phyloP scores from a whole-genome alignment of 179 eudicot species.

The Corrigiola litoralis region DNA sequence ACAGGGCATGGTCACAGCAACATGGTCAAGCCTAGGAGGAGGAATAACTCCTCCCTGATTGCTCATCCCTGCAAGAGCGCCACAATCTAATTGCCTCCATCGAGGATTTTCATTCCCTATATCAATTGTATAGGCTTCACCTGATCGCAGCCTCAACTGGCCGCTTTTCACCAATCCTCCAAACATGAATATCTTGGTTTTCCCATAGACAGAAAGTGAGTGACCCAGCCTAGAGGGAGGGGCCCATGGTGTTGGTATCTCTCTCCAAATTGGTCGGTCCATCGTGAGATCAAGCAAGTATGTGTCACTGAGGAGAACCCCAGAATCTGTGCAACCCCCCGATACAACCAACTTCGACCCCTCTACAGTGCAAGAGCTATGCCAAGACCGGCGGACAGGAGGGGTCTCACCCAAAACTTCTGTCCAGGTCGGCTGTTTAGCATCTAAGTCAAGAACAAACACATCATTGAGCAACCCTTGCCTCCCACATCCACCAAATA shows the following conservation, averaged over 20 bases:
- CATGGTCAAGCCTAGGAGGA: conserved; percentile 81
- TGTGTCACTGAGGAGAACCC: conserved; percentile 73
- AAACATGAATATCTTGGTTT: conserved; percentile 74
- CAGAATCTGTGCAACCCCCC: conserved; percentile 85
- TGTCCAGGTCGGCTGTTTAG: conserved; percentile 80
- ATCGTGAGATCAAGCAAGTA: conserved; percentile 56
- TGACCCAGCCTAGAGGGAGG: conserved; percentile 87
- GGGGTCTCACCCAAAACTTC: conserved; percentile 64
- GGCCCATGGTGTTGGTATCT: conserved; percentile 59
- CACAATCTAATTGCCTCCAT: conserved; percentile 68
- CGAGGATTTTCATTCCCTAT: conserved; percentile 52
- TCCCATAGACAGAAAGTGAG: conserved; percentile 70
- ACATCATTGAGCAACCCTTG: conserved; percentile 82
- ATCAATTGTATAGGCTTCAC: conserved; percentile 71
- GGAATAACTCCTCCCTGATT: conserved; percentile 55
- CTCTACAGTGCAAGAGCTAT: conserved; percentile 75
- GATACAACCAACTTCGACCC: conserved; percentile 82
- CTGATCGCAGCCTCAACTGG: conserved; percentile 57
- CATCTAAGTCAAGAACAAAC: conserved; percentile 78
- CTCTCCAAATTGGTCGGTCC: conserved; percentile 67
- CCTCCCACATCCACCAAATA: conserved; percentile 84
- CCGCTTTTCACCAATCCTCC: conserved; percentile 88
- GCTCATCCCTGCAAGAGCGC: conserved; percentile 45
- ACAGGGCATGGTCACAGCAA: conserved; percentile 81
- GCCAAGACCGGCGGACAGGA: conserved; percentile 84